Percentiles rank a stretch among this genome's conserved stretches.
These are phyloP conservation scores for Hirsutella rhossiliensis DNA, from an alignment of 2,329 filamentous ascomycete genomes.

Conservation along the genomic window DNA sequence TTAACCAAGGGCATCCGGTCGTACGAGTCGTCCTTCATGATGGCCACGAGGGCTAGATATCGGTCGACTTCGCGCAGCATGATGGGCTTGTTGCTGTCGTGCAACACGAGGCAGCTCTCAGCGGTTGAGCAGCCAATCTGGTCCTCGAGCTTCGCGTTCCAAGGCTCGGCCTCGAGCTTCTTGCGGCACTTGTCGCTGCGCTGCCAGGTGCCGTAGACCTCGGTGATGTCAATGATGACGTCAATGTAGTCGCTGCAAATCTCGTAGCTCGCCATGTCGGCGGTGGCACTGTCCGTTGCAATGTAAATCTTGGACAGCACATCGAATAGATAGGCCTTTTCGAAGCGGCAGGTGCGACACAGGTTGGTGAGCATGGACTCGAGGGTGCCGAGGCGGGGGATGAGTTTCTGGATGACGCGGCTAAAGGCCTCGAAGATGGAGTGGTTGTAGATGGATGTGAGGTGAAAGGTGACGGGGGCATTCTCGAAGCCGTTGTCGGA, in stretches of 20 bases:
- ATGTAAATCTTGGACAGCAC: slow-evolving; percentile 98
- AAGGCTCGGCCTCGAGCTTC: slow-evolving; percentile 45
- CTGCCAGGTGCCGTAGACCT: slow-evolving; percentile 76
- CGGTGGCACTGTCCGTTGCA: slow-evolving; percentile 83
- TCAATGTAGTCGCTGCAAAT: slow-evolving; percentile 99
- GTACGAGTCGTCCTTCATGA: slow-evolving; percentile 77
- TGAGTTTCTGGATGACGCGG: slow-evolving; percentile 96
- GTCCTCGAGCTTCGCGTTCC: slow-evolving; percentile 50
- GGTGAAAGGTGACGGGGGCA: slow-evolving; percentile 85
- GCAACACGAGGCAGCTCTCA: slow-evolving; percentile 56
- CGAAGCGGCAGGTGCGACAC: slow-evolving; percentile 85
- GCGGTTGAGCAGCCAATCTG: slow-evolving; percentile 54
- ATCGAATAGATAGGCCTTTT: slow-evolving; percentile 97
- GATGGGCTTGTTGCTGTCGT: slow-evolving; percentile 51
- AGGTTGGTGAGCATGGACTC: slow-evolving; percentile 91
- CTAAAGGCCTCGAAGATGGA: slow-evolving; percentile 97
- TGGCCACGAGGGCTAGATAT: slow-evolving; percentile 70
- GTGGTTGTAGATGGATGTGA: slow-evolving; percentile 97
- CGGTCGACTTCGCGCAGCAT: slow-evolving; percentile 59
- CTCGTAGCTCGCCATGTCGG: slow-evolving; percentile 93
- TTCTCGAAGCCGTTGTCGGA: slow-evolving; percentile 90
- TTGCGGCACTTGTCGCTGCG: slow-evolving; percentile 42
- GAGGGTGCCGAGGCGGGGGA: slow-evolving; percentile 83
- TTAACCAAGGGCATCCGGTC: slow-evolving; percentile 77
- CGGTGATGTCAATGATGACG: slow-evolving; percentile 92